Evolutionary conservation across 345 rosid genomes (phyloP).

Genomic region (Moringa oleifera): DNA sequence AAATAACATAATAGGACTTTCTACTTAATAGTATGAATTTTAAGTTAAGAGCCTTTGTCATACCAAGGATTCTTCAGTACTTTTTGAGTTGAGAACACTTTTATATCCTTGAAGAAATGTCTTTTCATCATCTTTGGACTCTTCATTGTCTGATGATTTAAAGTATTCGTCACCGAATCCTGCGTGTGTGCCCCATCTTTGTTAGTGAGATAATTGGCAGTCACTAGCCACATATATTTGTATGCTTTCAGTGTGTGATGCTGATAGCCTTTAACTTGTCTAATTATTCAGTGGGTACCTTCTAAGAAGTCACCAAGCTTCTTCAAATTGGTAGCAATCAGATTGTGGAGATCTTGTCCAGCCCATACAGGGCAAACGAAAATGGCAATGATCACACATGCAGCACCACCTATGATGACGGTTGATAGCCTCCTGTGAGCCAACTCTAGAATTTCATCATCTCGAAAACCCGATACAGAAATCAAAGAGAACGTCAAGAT

Average conservation of each 20-base stretch:
- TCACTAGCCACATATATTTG: too few species aligned
- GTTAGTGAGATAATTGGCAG: background rate
- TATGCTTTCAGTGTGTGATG: too few species aligned
- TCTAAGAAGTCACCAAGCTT: slow-evolving; percentile 52
- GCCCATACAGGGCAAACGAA: slow-evolving; percentile 67
- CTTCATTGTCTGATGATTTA: slow-evolving; percentile 16
- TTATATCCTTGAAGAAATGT: slow-evolving; percentile 39
- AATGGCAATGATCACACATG: slow-evolving; percentile 42
- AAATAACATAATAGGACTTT: too few species aligned
- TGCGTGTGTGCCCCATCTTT: slow-evolving; percentile 17
- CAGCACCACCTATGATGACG: slow-evolving; percentile 51
- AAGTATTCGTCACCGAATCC: slow-evolving; percentile 60
- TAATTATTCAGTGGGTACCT: slow-evolving; percentile 28
- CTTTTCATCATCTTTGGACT: slow-evolving; percentile 22
- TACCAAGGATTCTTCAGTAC: slow-evolving; percentile 68
- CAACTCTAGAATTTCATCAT: slow-evolving; percentile 40
- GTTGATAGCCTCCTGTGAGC: slow-evolving; percentile 61
- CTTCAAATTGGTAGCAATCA: slow-evolving; percentile 44
- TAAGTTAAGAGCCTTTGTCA: slow-evolving; percentile 15
- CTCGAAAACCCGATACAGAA: slow-evolving; percentile 64
- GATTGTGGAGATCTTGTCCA: slow-evolving; percentile 55
- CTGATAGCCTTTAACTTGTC: too few species aligned
- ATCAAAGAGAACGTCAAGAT: slow-evolving; percentile 69
- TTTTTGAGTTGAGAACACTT: slow-evolving; percentile 57
- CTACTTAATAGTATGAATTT: too few species aligned